phyloP scores from a whole-genome alignment of 306 rosid species.

The Malus asiatica region DNA sequence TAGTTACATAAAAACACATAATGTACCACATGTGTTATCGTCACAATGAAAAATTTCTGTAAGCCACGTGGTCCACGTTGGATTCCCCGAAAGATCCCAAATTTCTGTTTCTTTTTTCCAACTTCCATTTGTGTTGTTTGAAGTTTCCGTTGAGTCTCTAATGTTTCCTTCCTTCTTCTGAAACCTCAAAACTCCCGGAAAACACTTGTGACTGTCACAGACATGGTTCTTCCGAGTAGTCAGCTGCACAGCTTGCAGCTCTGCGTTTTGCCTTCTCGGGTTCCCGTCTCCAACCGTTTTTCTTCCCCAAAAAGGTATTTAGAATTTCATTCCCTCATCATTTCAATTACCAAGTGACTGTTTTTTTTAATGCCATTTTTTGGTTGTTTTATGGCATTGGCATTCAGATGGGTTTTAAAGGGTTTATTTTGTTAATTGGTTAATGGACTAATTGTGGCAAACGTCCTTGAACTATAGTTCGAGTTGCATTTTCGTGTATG shows the following conservation, averaged over 20 bases:
- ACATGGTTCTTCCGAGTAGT: slow-evolving; percentile 32
- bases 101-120: too few relatives aligned
- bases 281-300: slow-evolving; percentile 9
- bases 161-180: not conserved
- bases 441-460: not conserved
- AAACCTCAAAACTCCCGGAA: not conserved
- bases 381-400: not conserved
- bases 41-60: too few relatives aligned
- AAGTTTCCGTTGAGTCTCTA: not conserved
- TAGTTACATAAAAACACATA: too few relatives aligned
- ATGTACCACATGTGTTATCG: too few relatives aligned
- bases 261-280: slow-evolving; percentile 29
- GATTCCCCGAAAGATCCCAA: too few relatives aligned
- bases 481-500: too few relatives aligned
- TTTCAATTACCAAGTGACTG: not conserved
- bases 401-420: not conserved
- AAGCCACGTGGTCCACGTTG: not conserved
- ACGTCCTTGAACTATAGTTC: too few relatives aligned
- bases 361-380: not conserved
- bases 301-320: slow-evolving; percentile 22
- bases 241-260: slow-evolving; percentile 42
- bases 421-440: not conserved
- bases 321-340: not conserved
- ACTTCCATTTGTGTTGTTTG: too few relatives aligned
- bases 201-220: not conserved